Percentiles rank a stretch among this genome's conserved stretches.
phyloP scores from a whole-genome alignment of 2,329 filamentous ascomycete species.

The Calycina herbarum region DNA sequence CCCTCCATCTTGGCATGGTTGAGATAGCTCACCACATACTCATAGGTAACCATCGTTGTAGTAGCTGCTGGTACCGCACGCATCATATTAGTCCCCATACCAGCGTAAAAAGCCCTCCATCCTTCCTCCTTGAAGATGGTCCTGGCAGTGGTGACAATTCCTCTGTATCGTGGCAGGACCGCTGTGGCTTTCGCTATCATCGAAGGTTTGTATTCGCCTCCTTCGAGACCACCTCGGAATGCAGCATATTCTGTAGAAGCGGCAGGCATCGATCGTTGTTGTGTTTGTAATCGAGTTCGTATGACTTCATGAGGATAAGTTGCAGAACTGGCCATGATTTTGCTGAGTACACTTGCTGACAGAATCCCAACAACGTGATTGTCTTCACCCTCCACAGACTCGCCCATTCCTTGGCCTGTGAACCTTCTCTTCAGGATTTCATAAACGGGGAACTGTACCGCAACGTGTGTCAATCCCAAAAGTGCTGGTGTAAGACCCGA shows the following conservation, averaged over 20 bases:
- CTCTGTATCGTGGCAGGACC: slow-evolving; percentile 61
- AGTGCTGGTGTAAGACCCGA: slow-evolving; percentile 91
- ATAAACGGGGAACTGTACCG: slow-evolving; percentile 95
- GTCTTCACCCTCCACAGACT: slow-evolving; percentile 52
- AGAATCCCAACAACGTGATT: slow-evolving; percentile 83
- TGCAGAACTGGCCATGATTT: slow-evolving; percentile 88
- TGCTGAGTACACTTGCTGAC: slow-evolving; percentile 87
- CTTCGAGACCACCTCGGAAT: slow-evolving; percentile 38
- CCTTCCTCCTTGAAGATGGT: slow-evolving; percentile 89
- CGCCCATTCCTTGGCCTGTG: slow-evolving; percentile 85
- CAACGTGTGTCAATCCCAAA: slow-evolving; percentile 89
- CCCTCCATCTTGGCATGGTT: slow-evolving; percentile 33
- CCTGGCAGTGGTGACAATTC: slow-evolving; percentile 77
- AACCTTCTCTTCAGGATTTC: slow-evolving; percentile 90
- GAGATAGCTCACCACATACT: slow-evolving; percentile 57
- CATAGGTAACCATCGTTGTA: slow-evolving; percentile 96
- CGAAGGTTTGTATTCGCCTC: slow-evolving; percentile 21
- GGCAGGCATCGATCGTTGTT: slow-evolving; percentile 68
- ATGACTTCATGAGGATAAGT: slow-evolving; percentile 98
- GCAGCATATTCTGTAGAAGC: slow-evolving; percentile 52
- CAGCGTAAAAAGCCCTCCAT: slow-evolving; percentile 95
- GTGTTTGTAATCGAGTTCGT: slow-evolving; percentile 88
- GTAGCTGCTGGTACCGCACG: slow-evolving; percentile 92
- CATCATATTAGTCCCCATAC: slow-evolving; percentile 97
- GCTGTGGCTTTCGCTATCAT: slow-evolving; percentile 34